Evolutionary conservation across 805 yeast species (phyloP), one percentile per base, ranked within the genome.

Genomic region (Blastobotrys chiropterorum): DNA sequence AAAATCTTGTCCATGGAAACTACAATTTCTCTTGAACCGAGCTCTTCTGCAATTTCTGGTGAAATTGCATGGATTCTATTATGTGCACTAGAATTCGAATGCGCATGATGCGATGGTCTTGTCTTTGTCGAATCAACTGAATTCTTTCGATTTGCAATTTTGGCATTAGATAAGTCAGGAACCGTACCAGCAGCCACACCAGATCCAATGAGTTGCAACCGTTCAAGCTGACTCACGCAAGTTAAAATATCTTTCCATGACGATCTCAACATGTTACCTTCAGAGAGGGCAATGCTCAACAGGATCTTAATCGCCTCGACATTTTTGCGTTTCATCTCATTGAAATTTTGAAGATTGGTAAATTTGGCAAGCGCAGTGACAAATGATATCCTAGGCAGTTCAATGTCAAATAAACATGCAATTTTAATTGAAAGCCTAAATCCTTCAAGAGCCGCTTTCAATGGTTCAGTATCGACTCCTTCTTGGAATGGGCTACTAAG

Each of bases 401-500:
- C 90, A 47, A 90, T 72, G 46, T 83, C 92, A 66, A 89, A 90
- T 65, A 85, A 77, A 55, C 96, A 82, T 0, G 98, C 80, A 51
- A 95, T 86, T 47, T 85, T 82, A 48, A 90, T 82, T 1, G 97
- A 83, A 38, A 89, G 71, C 60, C 83, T 83, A 58, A 94, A 79
- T 19, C 99, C 99, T 57, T 88, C 96, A 50, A 94, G 70, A 59
- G 97, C 84, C 20, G 66, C 54, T n/a, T 61, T 59, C 6, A 77
- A 69, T 47, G 74, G 78, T 2, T 86, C 78, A 8, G 85, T 77
- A 50, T 83, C 89, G 17, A 75, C 77, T 56, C 85, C 83, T 51
- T 89, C 97, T 64, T 85, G 89, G 72, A 90, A 90, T 3, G 97
- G 95, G 2, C 95, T 92, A 0, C 97, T 90, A 47, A 94, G 74